Conservation (phyloP, 495 filamentous ascomycete genomes). For the Hypoxylon rickii region DNA sequence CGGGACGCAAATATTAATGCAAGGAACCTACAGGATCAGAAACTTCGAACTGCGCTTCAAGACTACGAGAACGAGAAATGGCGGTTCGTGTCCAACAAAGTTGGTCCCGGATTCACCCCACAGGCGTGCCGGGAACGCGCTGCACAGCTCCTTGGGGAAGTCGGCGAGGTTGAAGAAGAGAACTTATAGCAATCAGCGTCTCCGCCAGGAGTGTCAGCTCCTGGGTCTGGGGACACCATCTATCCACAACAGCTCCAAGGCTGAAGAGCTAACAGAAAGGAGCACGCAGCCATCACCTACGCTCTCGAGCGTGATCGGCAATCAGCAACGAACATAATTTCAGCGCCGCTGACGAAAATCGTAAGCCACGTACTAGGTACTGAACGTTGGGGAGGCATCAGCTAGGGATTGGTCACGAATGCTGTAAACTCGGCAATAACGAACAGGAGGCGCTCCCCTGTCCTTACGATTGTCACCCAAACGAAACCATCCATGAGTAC, state of each 20-base stretch:
- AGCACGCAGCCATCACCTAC: conserved; percentile 8
- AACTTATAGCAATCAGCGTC: conserved; percentile 62
- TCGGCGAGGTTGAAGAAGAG: conserved; percentile 38
- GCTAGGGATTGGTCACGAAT: conserved; percentile 10
- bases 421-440: conserved; percentile 15
- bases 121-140: conserved; percentile 84
- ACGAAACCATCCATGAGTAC: conserved; percentile 19
- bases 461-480: conserved; percentile 17
- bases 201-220: conserved; percentile 56
- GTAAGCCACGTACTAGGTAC: conserved; percentile 1
- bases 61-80: conserved; percentile 92
- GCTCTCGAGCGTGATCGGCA: neutral
- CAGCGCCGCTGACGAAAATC: conserved; percentile 2
- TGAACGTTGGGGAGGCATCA: conserved; percentile 1
- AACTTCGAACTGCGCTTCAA: conserved; percentile 75
- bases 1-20: conserved; percentile 22
- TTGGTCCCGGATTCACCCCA: conserved; percentile 83
- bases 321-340: conserved; percentile 2
- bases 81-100: conserved; percentile 83
- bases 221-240: conserved; percentile 55
- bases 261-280: conserved; percentile 25
- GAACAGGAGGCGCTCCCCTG: conserved; percentile 7
- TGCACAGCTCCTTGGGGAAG: conserved; percentile 52
- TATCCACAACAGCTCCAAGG: conserved; percentile 49
- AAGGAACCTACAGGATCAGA: conserved; percentile 65